Evolutionary conservation across 805 yeast species (phyloP).

Genomic region (Nakazawaea siamensis): DNA sequence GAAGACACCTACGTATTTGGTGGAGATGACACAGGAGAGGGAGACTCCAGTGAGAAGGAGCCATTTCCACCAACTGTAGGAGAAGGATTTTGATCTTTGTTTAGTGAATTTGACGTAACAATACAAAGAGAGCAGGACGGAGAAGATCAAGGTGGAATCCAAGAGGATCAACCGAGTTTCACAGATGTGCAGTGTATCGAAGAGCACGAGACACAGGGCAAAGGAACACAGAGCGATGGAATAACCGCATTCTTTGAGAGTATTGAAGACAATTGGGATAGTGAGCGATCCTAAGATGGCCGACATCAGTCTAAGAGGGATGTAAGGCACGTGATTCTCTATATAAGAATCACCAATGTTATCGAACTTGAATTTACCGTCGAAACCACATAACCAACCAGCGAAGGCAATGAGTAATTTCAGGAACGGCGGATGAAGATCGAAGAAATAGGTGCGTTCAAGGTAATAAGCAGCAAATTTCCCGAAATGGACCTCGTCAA

Average conservation of each 20-base stretch:
- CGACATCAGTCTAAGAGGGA: conserved; percentile 71
- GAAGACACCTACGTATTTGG: conserved; percentile 93
- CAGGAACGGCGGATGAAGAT: conserved; percentile 97
- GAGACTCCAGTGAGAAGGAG: conserved; percentile 74
- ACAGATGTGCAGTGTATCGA: conserved; percentile 85
- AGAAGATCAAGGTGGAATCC: conserved; percentile 81
- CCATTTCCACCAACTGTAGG: conserved; percentile 82
- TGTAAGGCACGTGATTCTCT: conserved; percentile 74
- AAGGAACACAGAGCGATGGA: conserved; percentile 72
- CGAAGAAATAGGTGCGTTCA: conserved; percentile 88
- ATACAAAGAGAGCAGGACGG: conserved; percentile 76
- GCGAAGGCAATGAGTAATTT: conserved; percentile 84
- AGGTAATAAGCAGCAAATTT: conserved; percentile 80
- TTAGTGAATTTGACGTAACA: conserved; percentile 73
- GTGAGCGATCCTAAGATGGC: conserved; percentile 79
- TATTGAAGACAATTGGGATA: conserved; percentile 75
- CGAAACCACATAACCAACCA: conserved; percentile 84
- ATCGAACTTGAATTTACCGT: conserved; percentile 89
- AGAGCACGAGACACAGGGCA: conserved; percentile 66
- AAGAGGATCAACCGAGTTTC: conserved; percentile 87
- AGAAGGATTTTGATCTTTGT: conserved; percentile 59
- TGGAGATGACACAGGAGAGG: conserved; percentile 86
- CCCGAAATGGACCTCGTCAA: conserved; percentile 85
- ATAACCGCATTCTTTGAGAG: conserved; percentile 79
- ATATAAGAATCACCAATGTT: conserved; percentile 79